These are phyloP conservation scores for Botrytis elliptica DNA, from an alignment of 2,329 filamentous ascomycete genomes.

Conservation along the genomic window DNA sequence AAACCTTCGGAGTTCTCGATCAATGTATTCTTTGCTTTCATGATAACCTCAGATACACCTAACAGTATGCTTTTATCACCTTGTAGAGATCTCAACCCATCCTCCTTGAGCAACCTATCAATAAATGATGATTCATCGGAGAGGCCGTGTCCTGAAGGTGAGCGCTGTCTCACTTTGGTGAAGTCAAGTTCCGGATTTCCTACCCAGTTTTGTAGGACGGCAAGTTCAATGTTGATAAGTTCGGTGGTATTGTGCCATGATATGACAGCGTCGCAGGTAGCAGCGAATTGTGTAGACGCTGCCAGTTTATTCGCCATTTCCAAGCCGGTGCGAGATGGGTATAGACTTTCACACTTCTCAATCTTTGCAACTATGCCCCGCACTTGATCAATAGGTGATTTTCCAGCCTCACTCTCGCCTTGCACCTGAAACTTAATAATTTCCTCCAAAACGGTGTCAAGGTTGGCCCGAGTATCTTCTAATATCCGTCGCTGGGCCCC, in stretches of 20 bases:
- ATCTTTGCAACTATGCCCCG: constrained; percentile 87
- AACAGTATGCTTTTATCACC: constrained; percentile 83
- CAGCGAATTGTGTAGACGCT: constrained; percentile 71
- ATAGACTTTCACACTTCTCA: constrained; percentile 81
- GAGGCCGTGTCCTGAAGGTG: constrained; percentile 68
- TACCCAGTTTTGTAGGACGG: constrained; percentile 92
- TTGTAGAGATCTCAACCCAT: constrained; percentile 88
- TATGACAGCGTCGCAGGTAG: constrained; percentile 84
- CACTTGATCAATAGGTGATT: constrained; percentile 84
- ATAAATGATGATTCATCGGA: constrained; percentile 91
- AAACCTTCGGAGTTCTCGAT: constrained; percentile 85
- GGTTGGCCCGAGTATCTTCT: constrained; percentile 73
- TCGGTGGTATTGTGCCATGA: constrained; percentile 97
- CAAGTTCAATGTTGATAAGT: constrained; percentile 91
- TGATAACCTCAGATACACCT: constrained; percentile 80
- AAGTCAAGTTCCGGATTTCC: constrained; percentile 96
- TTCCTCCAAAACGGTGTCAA: constrained; percentile 77
- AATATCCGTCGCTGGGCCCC: constrained; percentile 83
- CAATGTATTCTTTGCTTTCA: constrained; percentile 88
- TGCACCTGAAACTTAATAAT: constrained; percentile 94
- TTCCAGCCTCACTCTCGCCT: constrained; percentile 83
- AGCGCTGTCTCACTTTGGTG: constrained; percentile 67
- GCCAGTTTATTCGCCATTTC: constrained; percentile 73
- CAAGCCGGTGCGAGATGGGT: constrained; percentile 75
- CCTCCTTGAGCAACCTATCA: constrained; percentile 91